Percentiles rank a stretch among this genome's conserved stretches.
phyloP scores from a whole-genome alignment of 1,139 yeast species.

The Pichia norvegensis region DNA sequence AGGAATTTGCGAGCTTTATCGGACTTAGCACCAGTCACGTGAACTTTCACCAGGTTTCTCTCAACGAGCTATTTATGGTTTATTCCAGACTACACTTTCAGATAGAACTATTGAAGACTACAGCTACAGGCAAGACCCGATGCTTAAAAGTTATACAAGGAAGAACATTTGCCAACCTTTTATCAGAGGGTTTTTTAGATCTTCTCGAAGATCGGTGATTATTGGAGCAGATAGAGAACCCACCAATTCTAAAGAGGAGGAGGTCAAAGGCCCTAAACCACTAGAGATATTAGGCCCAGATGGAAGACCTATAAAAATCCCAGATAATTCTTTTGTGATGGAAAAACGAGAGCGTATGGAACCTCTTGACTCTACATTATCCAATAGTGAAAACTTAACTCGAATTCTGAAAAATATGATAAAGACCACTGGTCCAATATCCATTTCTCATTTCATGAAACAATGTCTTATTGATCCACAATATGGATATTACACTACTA shows the following conservation, averaged over 20 bases:
- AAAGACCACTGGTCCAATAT: conserved; percentile 67
- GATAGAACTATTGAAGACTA: too few relatives aligned
- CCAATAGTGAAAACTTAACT: conserved; percentile 13
- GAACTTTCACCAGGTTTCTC: too few relatives aligned
- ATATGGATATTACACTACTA: conserved; percentile 71
- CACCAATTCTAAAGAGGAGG: background rate
- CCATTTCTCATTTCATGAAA: conserved; percentile 69
- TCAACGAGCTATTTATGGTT: background rate
- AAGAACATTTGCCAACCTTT: background rate
- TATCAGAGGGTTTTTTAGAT: background rate
- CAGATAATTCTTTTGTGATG: background rate
- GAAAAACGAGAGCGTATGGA: conserved; percentile 5
- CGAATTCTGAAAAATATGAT: conserved; percentile 44
- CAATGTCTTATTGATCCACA: conserved; percentile 77
- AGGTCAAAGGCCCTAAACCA: background rate
- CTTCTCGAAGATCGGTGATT: background rate
- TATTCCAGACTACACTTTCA: too few relatives aligned
- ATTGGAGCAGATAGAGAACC: background rate
- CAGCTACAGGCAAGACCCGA: too few relatives aligned
- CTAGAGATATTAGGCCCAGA: conserved; percentile 8
- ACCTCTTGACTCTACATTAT: conserved; percentile 1
- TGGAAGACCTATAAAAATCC: conserved; percentile 6
- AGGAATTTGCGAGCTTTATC: too few relatives aligned
- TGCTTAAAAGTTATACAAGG: background rate
- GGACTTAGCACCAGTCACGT: too few relatives aligned